Evolutionary conservation across 768 basidiomycete genomes (phyloP).

Genomic region (Termitomyces sp.): DNA sequence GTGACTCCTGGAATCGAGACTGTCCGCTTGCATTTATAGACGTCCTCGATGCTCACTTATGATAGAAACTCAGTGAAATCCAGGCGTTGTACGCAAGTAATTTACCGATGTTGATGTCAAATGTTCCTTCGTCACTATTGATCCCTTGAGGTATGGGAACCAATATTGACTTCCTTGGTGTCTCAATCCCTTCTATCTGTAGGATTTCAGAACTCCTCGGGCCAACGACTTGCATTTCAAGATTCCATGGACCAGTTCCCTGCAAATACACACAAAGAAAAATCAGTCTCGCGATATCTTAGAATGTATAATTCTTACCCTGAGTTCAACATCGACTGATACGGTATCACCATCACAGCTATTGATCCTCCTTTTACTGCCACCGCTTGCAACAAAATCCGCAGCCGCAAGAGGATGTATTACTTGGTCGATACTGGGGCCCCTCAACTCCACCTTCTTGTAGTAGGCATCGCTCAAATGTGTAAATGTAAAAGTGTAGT

Average conservation of each 20-base stretch:
- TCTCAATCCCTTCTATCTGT: slow-evolving; percentile 48
- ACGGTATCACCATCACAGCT: slow-evolving; percentile 79
- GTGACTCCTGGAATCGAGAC: slow-evolving; percentile 72
- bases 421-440: slow-evolving; percentile 78
- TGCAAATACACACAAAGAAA: slow-evolving; percentile 18
- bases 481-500: slow-evolving; percentile 79
- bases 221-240: slow-evolving; percentile 79
- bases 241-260: slow-evolving; percentile 89
- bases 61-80: slow-evolving; percentile 7
- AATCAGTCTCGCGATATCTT: not conserved
- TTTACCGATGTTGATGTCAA: slow-evolving; percentile 76
- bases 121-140: slow-evolving; percentile 63
- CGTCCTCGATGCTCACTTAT: slow-evolving; percentile 81
- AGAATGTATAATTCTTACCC: slow-evolving; percentile 43
- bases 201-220: slow-evolving; percentile 61
- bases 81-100: not conserved
- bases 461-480: slow-evolving; percentile 84
- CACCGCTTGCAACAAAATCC: slow-evolving; percentile 49
- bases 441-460: slow-evolving; percentile 64
- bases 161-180: slow-evolving; percentile 47
- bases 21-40: slow-evolving; percentile 77
- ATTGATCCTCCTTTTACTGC: slow-evolving; percentile 51
- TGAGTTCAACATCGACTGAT: slow-evolving; percentile 74
- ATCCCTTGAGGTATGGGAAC: slow-evolving; percentile 66
- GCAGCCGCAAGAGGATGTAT: slow-evolving; percentile 87